Conservation (phyloP, 2,329 filamentous ascomycete species). For the Fusarium guadeloupense region DNA sequence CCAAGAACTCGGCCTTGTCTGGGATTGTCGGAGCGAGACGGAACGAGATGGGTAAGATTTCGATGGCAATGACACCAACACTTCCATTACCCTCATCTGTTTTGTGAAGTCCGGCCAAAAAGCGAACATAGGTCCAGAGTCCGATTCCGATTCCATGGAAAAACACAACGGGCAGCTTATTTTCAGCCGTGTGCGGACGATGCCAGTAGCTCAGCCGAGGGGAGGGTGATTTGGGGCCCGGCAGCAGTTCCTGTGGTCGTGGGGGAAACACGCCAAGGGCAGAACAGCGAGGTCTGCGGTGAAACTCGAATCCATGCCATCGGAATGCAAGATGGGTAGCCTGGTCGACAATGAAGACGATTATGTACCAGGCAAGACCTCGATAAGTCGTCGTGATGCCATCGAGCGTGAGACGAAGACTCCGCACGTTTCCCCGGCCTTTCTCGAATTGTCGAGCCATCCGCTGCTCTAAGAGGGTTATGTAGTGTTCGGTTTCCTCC, state of each 20-base stretch:
- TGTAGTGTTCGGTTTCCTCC: slow-evolving; percentile 56
- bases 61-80: slow-evolving; percentile 71
- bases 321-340: slow-evolving; percentile 56
- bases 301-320: slow-evolving; percentile 61
- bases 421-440: slow-evolving; percentile 65
- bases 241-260: slow-evolving; percentile 60
- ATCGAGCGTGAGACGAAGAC: slow-evolving; percentile 73
- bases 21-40: slow-evolving; percentile 66
- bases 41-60: slow-evolving; percentile 72
- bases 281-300: slow-evolving; percentile 50
- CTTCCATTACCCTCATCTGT: slow-evolving; percentile 48
- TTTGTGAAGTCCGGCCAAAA: slow-evolving; percentile 61
- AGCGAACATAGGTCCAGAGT: slow-evolving; percentile 68
- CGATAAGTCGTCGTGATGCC: slow-evolving; percentile 67
- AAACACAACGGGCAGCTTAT: slow-evolving; percentile 69
- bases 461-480: slow-evolving; percentile 62
- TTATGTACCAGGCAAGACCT: slow-evolving; percentile 70
- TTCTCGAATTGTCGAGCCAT: slow-evolving; percentile 60
- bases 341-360: slow-evolving; percentile 65
- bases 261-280: slow-evolving; percentile 63
- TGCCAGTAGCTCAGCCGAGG: slow-evolving; percentile 70
- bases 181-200: slow-evolving; percentile 62
- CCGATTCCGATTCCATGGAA: slow-evolving; percentile 77
- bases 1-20: slow-evolving; percentile 61
- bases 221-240: slow-evolving; percentile 58